Conservation (phyloP, 768 basidiomycete species). For the Naganishia randhawae region DNA sequence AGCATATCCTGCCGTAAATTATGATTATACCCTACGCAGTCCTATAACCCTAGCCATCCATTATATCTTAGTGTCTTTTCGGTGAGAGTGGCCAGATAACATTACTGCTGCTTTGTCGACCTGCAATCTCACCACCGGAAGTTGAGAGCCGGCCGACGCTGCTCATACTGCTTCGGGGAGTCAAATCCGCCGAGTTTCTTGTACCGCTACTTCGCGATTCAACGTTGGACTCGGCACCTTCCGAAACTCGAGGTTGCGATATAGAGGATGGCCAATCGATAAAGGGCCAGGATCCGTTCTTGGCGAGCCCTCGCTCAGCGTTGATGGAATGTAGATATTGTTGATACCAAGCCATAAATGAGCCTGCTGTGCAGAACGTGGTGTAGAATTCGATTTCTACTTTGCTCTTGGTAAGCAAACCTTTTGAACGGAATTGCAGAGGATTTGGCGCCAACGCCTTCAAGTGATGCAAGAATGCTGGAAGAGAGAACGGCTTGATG, state of each 20-base stretch:
- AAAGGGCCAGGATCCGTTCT: slow-evolving; percentile 3
- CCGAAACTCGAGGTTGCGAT: not conserved
- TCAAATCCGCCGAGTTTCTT: not conserved
- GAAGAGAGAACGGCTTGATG: slow-evolving; percentile 47
- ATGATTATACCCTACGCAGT: not conserved
- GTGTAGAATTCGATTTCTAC: slow-evolving; percentile 50
- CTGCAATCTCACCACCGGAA: not conserved
- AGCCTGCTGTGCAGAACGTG: slow-evolving; percentile 38
- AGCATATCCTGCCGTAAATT: not conserved
- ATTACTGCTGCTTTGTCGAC: not conserved
- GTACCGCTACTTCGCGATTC: slow-evolving; percentile 12
- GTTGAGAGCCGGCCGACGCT: not conserved
- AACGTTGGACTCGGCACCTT: not conserved
- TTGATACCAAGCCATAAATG: slow-evolving; percentile 16
- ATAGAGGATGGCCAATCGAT: slow-evolving; percentile 1
- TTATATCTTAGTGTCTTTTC: not conserved
- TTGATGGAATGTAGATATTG: not conserved
- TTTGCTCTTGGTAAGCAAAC: slow-evolving; percentile 42
- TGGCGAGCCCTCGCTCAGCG: slow-evolving; percentile 2
- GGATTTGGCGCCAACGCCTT: slow-evolving; percentile 48
- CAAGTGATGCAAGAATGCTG: slow-evolving; percentile 45
- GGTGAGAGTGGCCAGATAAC: not conserved
- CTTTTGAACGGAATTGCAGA: slow-evolving; percentile 43
- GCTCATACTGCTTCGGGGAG: slow-evolving; percentile 12
- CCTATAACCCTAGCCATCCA: too few relatives aligned